Evolutionary conservation across 2,329 filamentous ascomycete species (phyloP).

Genomic region (Aspergillus unguis): DNA sequence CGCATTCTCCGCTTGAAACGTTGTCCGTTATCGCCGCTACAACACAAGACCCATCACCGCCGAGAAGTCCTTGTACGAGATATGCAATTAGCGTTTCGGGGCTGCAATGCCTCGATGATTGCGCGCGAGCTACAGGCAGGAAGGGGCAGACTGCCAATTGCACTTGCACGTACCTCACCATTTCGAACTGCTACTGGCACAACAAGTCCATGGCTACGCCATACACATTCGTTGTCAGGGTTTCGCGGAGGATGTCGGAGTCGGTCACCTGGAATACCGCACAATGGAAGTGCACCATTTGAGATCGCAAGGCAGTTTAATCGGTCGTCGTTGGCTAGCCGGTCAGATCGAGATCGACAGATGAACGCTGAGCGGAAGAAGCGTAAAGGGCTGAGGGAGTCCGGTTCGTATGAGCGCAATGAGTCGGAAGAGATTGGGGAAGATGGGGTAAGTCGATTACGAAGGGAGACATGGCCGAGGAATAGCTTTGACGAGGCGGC

Average conservation of each 20-base stretch:
- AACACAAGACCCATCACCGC: no score
- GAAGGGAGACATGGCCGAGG: slow-evolving; percentile 20
- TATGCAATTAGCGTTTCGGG: not conserved
- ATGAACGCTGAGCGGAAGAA: slow-evolving; percentile 32
- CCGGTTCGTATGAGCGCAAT: not conserved
- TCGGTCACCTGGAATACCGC: not conserved
- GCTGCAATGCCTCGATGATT: not conserved
- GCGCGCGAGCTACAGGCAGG: not conserved
- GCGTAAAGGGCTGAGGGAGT: slow-evolving; percentile 40
- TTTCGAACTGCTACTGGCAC: not conserved
- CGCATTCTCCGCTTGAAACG: not conserved
- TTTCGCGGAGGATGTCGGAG: not conserved
- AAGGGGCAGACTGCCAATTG: not conserved
- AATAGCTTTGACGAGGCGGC: slow-evolving; percentile 54
- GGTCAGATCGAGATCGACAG: not conserved
- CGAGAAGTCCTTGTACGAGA: not conserved
- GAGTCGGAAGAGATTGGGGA: slow-evolving; percentile 1
- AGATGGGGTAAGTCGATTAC: slow-evolving; percentile 13
- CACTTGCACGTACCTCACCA: not conserved
- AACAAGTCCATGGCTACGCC: not conserved
- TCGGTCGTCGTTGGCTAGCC: not conserved
- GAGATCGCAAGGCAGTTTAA: not conserved
- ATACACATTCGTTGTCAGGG: not conserved
- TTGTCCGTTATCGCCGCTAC: no score
- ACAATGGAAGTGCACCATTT: not conserved